Evolutionary conservation across 805 yeast species (phyloP), one percentile per base, ranked within the genome.

Genomic region (Ogataea zsoltii): DNA sequence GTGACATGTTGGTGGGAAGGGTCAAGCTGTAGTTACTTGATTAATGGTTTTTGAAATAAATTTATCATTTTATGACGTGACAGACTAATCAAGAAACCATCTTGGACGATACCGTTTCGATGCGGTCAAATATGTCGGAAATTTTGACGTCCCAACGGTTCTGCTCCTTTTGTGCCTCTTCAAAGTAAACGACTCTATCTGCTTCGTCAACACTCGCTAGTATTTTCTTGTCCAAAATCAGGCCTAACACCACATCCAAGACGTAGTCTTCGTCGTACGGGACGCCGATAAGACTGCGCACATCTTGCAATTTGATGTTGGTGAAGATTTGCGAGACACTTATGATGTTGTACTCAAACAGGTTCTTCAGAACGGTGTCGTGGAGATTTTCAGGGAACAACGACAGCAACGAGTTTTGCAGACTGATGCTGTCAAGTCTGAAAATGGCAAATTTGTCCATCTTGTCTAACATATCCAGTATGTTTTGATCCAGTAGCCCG

Each of bases 1-100:
- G 92, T 46, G 96, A 90, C 70, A 83, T 82, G 68, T 72, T 92
- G 64, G 96, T 85, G 33, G 94, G 92, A 32, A 80, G 95, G 67
- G 75, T 63, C 12, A 60, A 53, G 23, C 42, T 52, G n/a, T 41
- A 48, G 40, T 35, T 39, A 21, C 13, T 13, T 34, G 19, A 29
- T 33, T 14, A 32, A 21, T 21, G 25, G n/a, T 17, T 19, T 17
- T n/a, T 9, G 36, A 33, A 15, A n/a, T n/a, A n/a, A n/a, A n/a
- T n/a, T n/a, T n/a, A n/a, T n/a, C n/a, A n/a, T n/a, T n/a, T n/a
- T n/a, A n/a, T n/a, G n/a, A n/a, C n/a, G n/a, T n/a, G n/a, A n/a
- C n/a, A n/a, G n/a, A n/a, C n/a, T n/a, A n/a, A n/a, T n/a, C n/a
- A 39, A 36, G 39, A 36, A 7, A 19, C 12, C 15, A 55, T 18